Base-by-base conservation (phyloP, 2,329 filamentous ascomycete species). In the Fusarium oligoseptatum region DNA sequence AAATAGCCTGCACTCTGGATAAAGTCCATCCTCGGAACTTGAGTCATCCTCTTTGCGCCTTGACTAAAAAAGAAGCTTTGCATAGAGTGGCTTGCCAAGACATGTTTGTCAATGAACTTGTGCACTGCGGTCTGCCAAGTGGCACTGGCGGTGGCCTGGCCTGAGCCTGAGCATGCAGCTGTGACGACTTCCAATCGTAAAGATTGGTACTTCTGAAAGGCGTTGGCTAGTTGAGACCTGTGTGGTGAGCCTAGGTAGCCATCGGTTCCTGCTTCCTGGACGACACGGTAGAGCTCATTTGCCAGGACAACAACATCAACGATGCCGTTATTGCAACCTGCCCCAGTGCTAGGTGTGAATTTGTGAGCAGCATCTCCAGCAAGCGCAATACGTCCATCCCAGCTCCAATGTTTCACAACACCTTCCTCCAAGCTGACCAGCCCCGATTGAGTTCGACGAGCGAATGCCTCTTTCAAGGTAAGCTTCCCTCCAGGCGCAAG, bases 361-460 rank as follows among this genome's bases (percentile, higher is more conserved):
- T 84, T 85, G 66, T 85, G 83, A 1, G 77, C 79, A 0, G 83
- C 73, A 45, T 85, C 84, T 0, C 84, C 83, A 0, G 74, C 79
- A 1, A 85, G 80, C 2, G 82, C 82, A 9, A 85, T 71, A 1
- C 81, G 75, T 2, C 82, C 81, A 8, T 72, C 77, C 70, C 76
- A 79, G 64, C 79, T 82, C 83, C 82, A 85, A 52, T 82, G 74
- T 11, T 72, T 57, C 11, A 82, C 75, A 2, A 84, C 76, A 0
- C 83, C 84, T 56, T 85, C 83, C 20, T 84, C 82, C 2, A 85
- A 72, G 41, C 80, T 80, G 0, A 80, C 77, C 20, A 84, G 71
- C 4, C 82, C 82, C 1, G 74, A 74, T 4, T 75, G 70, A 10
- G 73, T 67, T 15, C 77, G 72, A 2, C 74, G 58, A 14, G 65